Base-by-base conservation (phyloP, 1,284 basidiomycete species). In the Trametes hirsuta region DNA sequence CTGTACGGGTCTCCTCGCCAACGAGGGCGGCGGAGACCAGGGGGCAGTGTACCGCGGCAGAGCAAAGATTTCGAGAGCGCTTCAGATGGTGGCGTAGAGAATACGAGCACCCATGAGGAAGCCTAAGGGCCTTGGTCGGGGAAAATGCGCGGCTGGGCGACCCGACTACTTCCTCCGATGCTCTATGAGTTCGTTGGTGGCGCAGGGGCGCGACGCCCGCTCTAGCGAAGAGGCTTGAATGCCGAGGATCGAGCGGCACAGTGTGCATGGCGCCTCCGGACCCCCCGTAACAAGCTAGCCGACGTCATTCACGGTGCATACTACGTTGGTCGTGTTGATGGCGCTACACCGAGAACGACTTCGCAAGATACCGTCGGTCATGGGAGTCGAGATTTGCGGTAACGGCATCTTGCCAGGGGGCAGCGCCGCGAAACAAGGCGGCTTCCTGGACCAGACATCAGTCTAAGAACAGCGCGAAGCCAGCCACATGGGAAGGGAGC, bases 11-110 rank as follows among this genome's bases (percentile, higher is more conserved):
- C 30, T 8, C 30, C 30, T 30, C 30, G 30, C 30, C 30, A 30
- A 30, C 4, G 30, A 35, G 30, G 30, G 30, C 1, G 30, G 30
- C 5, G 5, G 30, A 8, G 30, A 30, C 30, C 30, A 8, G 30
- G 1, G 30, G 30, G 30, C 30, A 30, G 30, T 30, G 30, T 8
- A 30, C 30, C 30, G 30, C 30, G 30, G 30, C 30, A 30, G 30
- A 30, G 30, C 30, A 30, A 8, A 30, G 30, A 30, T 30, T 30
- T 30, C 30, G 30, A 30, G 30, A 30, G 30, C 5, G 30, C 52
- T 56, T 58, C 56, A 36, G 56, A 58, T 58, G 49, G 56, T 52
- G 56, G 56, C 56, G 56, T 58, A 30, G 30, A 30, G 30, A 30
- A 30, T 30, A 30, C 30, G 5, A 30, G 30, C 30, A 4, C 30